Conservation (phyloP, 2,329 filamentous ascomycete species). For the Dryadomyces sulphureus region DNA sequence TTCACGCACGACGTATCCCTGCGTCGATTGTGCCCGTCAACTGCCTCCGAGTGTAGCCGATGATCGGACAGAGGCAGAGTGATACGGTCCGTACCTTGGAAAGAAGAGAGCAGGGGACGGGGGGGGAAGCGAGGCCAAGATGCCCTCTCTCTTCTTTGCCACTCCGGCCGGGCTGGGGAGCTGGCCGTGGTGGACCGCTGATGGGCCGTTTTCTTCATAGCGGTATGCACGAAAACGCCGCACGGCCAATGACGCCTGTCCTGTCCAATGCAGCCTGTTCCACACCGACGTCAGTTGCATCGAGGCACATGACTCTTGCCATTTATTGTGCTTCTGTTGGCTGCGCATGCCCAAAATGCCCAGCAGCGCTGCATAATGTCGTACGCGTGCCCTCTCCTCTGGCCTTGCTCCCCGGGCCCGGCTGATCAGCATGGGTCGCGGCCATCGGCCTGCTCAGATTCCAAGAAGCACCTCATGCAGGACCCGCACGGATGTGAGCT, state of each 20-base stretch:
- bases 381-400: no score
- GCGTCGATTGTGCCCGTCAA: neutral
- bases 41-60: neutral
- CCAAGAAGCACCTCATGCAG: neutral
- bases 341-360: no score
- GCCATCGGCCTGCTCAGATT: neutral
- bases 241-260: constrained; percentile 1
- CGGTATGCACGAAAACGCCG: neutral
- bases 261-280: constrained; percentile 1
- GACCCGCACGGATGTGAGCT: neutral
- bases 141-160: no score
- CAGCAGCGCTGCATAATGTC: no score
- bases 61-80: neutral
- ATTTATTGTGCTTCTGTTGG: no score
- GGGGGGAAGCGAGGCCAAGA: no score
- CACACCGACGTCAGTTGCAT: neutral
- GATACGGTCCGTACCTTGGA: neutral
- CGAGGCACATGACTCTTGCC: neutral
- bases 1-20: neutral
- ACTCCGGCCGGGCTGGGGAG: neutral
- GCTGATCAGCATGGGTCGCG: neutral
- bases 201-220: neutral
- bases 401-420: no score
- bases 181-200: no score
- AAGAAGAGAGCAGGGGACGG: neutral